Conservation (phyloP, 768 basidiomycete genomes). For the Leccinum barrowsii region DNA sequence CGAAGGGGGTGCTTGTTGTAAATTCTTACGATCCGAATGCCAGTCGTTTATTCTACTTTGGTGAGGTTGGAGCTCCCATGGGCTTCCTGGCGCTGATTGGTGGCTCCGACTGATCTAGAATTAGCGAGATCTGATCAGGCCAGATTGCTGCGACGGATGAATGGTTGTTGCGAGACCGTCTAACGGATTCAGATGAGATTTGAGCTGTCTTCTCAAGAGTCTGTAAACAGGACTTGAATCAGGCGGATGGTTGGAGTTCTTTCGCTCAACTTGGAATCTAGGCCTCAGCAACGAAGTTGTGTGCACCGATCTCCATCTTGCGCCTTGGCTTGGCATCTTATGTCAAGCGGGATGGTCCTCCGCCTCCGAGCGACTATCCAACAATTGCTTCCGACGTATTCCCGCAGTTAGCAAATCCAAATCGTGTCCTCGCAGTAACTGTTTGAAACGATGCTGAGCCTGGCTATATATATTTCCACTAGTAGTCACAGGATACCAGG, state of each 20-base stretch:
- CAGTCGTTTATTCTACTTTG: not conserved
- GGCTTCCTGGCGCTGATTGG: not conserved
- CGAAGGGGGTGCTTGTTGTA: constrained; percentile 11
- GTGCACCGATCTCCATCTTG: not conserved
- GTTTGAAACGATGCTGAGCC: not conserved
- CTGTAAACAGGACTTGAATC: not conserved
- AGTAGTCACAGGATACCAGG: not conserved
- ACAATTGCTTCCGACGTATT: not conserved
- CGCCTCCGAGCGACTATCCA: not conserved
- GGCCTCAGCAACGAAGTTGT: not conserved
- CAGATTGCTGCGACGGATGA: not conserved
- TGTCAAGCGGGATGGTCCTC: not conserved
- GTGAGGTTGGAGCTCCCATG: not conserved
- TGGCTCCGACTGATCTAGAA: not conserved
- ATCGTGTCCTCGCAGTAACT: too few species aligned
- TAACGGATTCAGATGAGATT: not conserved
- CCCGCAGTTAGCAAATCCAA: not conserved
- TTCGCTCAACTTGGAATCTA: not conserved
- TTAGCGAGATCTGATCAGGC: not conserved
- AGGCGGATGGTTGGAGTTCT: too few species aligned
- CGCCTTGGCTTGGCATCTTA: not conserved
- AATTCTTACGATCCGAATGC: constrained; percentile 17
- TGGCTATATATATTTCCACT: not conserved
- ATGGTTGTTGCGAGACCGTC: not conserved
- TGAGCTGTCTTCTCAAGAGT: not conserved